phyloP scores from a whole-genome alignment of 768 basidiomycete species.

The Nevesoporus exiguus region DNA sequence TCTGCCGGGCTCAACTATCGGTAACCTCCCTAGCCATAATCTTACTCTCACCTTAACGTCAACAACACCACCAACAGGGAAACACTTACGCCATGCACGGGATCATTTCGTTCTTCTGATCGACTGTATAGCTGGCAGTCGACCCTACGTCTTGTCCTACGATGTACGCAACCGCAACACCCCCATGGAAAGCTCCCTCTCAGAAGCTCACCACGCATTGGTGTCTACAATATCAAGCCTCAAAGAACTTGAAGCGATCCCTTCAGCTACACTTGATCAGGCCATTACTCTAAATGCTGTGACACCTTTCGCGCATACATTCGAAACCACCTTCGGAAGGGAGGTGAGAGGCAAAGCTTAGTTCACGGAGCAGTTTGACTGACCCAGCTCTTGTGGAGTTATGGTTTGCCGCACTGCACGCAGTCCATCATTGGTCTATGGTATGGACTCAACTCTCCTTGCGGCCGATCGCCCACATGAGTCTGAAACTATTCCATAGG shows the following conservation, averaged over 20 bases:
- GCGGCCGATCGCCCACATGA: background rate
- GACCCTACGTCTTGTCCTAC: conserved; percentile 62
- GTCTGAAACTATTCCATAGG: conserved; percentile 37
- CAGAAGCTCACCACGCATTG: conserved; percentile 56
- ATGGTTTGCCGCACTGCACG: conserved; percentile 85
- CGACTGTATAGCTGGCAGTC: conserved; percentile 46
- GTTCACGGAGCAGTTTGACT: background rate
- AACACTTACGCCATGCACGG: conserved; percentile 81
- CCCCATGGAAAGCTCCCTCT: conserved; percentile 73
- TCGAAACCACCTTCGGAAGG: conserved; percentile 78
- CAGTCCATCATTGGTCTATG: conserved; percentile 92
- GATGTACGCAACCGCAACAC: conserved; percentile 75
- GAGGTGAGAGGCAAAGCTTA: conserved; percentile 48
- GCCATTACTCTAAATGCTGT: conserved; percentile 74
- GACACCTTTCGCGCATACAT: conserved; percentile 71
- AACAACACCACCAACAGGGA: conserved; percentile 46
- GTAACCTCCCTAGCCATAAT: conserved; percentile 35
- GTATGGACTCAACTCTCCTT: conserved; percentile 36
- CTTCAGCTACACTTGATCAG: conserved; percentile 44
- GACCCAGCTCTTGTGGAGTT: conserved; percentile 41
- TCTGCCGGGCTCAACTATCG: conserved; percentile 86
- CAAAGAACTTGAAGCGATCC: conserved; percentile 45
- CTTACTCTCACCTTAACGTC: background rate
- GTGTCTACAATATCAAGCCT: conserved; percentile 53
- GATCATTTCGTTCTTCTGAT: conserved; percentile 76